Percentiles rank a stretch among this genome's conserved stretches.
phyloP scores from a whole-genome alignment of 257 asterid species.

The Petrea volubilis region DNA sequence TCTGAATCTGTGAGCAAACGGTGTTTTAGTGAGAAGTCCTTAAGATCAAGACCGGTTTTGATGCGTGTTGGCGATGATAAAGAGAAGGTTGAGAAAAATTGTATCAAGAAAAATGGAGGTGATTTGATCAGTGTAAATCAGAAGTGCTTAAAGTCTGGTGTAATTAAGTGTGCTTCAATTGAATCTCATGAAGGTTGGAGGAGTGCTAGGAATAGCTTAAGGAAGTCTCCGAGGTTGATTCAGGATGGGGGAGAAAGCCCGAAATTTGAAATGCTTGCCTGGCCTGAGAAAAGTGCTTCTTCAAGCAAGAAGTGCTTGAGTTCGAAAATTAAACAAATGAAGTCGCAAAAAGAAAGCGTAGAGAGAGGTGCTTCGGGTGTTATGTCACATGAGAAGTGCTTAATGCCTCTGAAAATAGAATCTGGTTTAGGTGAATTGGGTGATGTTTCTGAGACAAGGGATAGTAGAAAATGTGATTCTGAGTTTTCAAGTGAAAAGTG shows the following conservation, averaged over 20 bases:
- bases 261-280: slow-evolving; percentile 7
- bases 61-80: slow-evolving; percentile 30
- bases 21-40: slow-evolving; percentile 31
- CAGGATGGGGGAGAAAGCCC: slow-evolving; percentile 1
- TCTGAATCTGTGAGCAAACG: slow-evolving; percentile 11
- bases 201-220: background rate
- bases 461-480: slow-evolving; percentile 16
- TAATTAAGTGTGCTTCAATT: background rate
- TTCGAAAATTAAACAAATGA: background rate
- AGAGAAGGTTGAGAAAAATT: slow-evolving; percentile 3
- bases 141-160: slow-evolving; percentile 27
- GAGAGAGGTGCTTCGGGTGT: slow-evolving; percentile 2
- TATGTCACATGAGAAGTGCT: slow-evolving; percentile 2
- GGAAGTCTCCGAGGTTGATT: background rate
- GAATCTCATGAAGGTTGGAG: slow-evolving; percentile 15
- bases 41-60: slow-evolving; percentile 36
- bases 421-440: slow-evolving; percentile 3
- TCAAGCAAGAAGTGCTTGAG: slow-evolving; percentile 12
- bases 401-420: background rate
- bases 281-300: slow-evolving; percentile 12
- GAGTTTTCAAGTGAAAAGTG: slow-evolving; percentile 37
- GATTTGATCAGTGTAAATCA: background rate
- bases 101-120: background rate
- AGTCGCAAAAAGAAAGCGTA: slow-evolving; percentile 13
- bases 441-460: slow-evolving; percentile 11